A percentile compares a stretch with the other conserved stretches of the same genome.
phyloP scores from a whole-genome alignment of 352 stramenopile species.

The Phytophthora pini region DNA sequence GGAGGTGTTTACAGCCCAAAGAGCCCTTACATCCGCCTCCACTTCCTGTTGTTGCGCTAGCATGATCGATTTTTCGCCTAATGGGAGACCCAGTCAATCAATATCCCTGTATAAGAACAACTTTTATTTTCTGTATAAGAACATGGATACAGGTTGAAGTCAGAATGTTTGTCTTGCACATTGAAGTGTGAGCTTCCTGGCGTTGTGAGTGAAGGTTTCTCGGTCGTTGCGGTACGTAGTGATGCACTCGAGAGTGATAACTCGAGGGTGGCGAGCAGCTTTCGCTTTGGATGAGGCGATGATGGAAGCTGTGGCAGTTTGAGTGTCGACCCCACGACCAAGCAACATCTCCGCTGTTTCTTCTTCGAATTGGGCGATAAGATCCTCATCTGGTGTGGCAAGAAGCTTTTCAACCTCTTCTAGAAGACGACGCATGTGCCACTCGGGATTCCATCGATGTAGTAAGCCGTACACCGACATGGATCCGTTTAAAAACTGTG shows the following conservation, averaged over 20 bases:
- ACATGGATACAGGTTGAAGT: slow-evolving; percentile 14
- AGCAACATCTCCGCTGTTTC: slow-evolving; percentile 42
- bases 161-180: neutral
- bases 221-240: slow-evolving; percentile 42
- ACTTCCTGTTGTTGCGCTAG: slow-evolving; percentile 84
- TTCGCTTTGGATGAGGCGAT: slow-evolving; percentile 23
- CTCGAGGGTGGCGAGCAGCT: slow-evolving; percentile 52
- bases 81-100: slow-evolving; percentile 23
- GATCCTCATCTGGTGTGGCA: slow-evolving; percentile 42
- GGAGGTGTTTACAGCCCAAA: slow-evolving; percentile 1
- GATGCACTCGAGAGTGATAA: slow-evolving; percentile 65
- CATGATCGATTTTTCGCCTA: slow-evolving; percentile 45
- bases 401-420: slow-evolving; percentile 52
- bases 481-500: slow-evolving; percentile 61
- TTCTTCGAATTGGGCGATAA: slow-evolving; percentile 53
- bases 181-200: slow-evolving; percentile 42
- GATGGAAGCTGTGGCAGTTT: slow-evolving; percentile 10
- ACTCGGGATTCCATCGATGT: slow-evolving; percentile 56
- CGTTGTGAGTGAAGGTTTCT: slow-evolving; percentile 42
- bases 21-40: slow-evolving; percentile 72
- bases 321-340: slow-evolving; percentile 12
- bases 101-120: slow-evolving; percentile 37
- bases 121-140: slow-evolving; percentile 13
- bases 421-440: slow-evolving; percentile 59
- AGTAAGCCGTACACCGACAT: slow-evolving; percentile 56